phyloP scores from a whole-genome alignment of 768 basidiomycete genomes.

The Pleurotus citrinopileatus region DNA sequence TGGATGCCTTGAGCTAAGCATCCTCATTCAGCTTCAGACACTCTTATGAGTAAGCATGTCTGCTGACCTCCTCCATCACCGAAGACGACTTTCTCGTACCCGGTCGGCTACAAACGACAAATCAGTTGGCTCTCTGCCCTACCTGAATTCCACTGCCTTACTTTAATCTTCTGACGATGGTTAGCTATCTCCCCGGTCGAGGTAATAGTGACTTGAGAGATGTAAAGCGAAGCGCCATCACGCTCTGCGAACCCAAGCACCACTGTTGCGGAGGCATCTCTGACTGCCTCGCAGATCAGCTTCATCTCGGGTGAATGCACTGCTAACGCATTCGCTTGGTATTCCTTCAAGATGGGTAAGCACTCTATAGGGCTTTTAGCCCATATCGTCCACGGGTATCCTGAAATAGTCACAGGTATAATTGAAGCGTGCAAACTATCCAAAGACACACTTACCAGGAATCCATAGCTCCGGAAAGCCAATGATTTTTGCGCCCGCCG shows the following conservation, averaged over 20 bases:
- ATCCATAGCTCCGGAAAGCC: conserved; percentile 29
- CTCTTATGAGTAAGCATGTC: neutral
- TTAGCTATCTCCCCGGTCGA: conserved; percentile 24
- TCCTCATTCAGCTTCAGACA: neutral
- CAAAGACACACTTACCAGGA: conserved; percentile 18
- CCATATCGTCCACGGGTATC: conserved; percentile 30
- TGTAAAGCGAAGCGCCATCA: conserved; percentile 23
- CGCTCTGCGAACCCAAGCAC: conserved; percentile 28
- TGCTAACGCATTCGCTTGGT: conserved; percentile 25
- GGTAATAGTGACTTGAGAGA: conserved; percentile 25
- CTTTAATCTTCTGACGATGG: conserved; percentile 29
- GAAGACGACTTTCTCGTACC: conserved; percentile 27
- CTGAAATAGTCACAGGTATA: conserved; percentile 13
- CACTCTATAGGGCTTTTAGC: conserved; percentile 24
- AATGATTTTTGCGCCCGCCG: conserved; percentile 26
- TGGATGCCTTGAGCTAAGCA: conserved; percentile 24
- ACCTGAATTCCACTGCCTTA: conserved; percentile 9
- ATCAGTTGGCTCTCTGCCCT: conserved; percentile 9
- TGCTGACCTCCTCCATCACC: conserved; percentile 24
- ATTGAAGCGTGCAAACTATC: too few species aligned
- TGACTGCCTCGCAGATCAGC: conserved; percentile 25
- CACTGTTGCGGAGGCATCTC: conserved; percentile 22
- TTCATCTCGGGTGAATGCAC: conserved; percentile 29
- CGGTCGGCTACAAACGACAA: conserved; percentile 20
- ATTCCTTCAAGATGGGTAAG: conserved; percentile 21